Evolutionary conservation across 208 protist genomes (phyloP).

Genomic region (Kentomonas sorsogonicus): DNA sequence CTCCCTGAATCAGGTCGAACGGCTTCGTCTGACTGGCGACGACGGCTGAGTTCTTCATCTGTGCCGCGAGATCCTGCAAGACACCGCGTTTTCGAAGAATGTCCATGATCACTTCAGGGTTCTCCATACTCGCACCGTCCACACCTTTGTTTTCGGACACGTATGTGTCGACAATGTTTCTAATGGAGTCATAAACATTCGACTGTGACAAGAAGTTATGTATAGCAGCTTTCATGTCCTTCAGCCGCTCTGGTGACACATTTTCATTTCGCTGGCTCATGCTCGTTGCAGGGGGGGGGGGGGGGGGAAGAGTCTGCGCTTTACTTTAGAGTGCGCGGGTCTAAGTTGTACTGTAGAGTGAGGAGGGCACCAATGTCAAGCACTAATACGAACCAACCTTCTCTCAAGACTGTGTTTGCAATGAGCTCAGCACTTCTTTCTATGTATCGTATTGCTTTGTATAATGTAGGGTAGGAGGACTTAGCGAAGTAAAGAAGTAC

Average conservation of each 20-base stretch:
- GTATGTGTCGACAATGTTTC: constrained; percentile 87
- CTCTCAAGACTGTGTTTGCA: too few relatives aligned
- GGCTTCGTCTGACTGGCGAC: neutral
- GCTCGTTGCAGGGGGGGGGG: neutral
- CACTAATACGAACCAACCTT: too few relatives aligned
- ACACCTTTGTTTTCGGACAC: constrained; percentile 51
- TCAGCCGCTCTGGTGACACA: constrained; percentile 19
- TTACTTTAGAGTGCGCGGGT: too few relatives aligned
- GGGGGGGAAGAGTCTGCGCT: too few relatives aligned
- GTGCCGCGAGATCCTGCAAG: constrained; percentile 59
- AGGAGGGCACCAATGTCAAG: too few relatives aligned
- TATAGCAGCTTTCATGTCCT: constrained; percentile 63
- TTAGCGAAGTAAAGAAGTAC: too few relatives aligned
- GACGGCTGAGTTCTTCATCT: constrained; percentile 30
- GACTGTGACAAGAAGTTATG: constrained; percentile 74
- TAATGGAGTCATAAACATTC: constrained; percentile 84
- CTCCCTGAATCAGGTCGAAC: neutral
- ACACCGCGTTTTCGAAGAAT: constrained; percentile 83
- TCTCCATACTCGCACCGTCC: constrained; percentile 18
- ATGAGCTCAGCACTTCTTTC: too few relatives aligned
- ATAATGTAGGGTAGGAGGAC: too few relatives aligned
- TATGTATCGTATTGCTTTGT: too few relatives aligned
- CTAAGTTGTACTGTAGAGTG: too few relatives aligned
- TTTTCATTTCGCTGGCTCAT: constrained; percentile 8
- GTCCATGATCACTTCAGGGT: constrained; percentile 71